Evolutionary conservation across 305 asterid genomes (phyloP), one percentile per base, ranked within the genome.

Genomic region (Fraxinus velutina): DNA sequence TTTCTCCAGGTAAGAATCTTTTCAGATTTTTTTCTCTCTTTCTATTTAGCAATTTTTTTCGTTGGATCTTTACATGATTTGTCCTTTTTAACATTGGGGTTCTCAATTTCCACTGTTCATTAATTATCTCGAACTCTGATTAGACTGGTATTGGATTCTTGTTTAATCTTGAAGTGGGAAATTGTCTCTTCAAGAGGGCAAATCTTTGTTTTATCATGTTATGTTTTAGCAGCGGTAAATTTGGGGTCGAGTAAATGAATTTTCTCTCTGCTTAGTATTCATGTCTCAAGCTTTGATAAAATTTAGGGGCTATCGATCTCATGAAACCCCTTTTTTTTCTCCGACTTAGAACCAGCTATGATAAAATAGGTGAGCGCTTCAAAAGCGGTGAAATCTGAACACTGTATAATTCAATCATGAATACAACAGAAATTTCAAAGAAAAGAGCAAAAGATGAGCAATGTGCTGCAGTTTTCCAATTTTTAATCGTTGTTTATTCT

Each of bases 1-100:
- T 72, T 94, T 94, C 88, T 89, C 98, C 88, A 92, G 98, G 98
- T 92, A 85, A 36, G 52, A 15, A 17, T 27, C 3, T 22, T 66
- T 76, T 42, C n/a, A 0, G 0, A n/a, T 36, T 7, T n/a, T 32
- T 15, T 36, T 55, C 32, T 0, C 22, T 19, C 4, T 76, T 47
- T 47, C 15, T 27, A 1, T 2, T 73, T 13, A 13, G 27, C n/a
- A 2, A 52, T 39, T 52, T 78, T 52, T 10, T 64, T 10, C 1
- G 10, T 22, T 62, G 15, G 13, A 62, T 62, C 72, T 62, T 62
- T 21, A 3, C 72, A 62, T 7, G 33, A 21, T 62, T 62, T 62
- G 72, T 62, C 33, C 6, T 62, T 62, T 62, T 21, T 21, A 6
- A 7, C 29, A 30, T 62, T 7, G 13, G 33, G 72, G 72, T 62